Conservation (phyloP, 2,329 filamentous ascomycete species). For the Pestalotiopsis sp. region DNA sequence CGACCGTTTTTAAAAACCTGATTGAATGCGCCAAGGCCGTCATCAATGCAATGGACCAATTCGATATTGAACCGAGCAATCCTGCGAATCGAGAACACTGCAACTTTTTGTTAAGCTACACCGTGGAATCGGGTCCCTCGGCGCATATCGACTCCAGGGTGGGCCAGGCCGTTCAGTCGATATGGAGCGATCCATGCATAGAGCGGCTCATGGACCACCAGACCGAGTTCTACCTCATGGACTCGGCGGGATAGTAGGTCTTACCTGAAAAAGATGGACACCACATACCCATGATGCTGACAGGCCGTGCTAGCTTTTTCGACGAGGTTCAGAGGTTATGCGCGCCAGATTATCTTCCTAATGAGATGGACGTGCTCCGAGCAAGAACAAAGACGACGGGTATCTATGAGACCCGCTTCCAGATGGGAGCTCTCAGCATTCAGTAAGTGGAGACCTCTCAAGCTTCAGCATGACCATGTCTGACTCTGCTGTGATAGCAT, state of each 20-base stretch:
- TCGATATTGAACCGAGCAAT: conserved; percentile 78
- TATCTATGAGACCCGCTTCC: conserved; percentile 98
- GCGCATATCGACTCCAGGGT: conserved; percentile 80
- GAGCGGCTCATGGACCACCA: conserved; percentile 86
- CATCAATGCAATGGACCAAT: conserved; percentile 88
- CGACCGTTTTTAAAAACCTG: conserved; percentile 98
- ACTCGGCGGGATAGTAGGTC: conserved; percentile 90
- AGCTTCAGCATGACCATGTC: conserved; percentile 24
- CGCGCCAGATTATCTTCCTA: conserved; percentile 82
- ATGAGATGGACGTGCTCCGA: conserved; percentile 91
- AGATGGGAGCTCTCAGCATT: conserved; percentile 98
- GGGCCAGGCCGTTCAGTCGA: conserved; percentile 77
- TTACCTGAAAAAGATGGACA: neutral
- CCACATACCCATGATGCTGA: neutral
- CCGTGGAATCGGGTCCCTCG: conserved; percentile 87
- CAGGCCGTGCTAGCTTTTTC: conserved; percentile 73
- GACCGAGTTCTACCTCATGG: conserved; percentile 99
- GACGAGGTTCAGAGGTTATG: conserved; percentile 88
- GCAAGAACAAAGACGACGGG: conserved; percentile 97
- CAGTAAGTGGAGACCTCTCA: conserved; percentile 66
- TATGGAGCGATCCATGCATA: conserved; percentile 90
- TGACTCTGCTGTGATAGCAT: conserved; percentile 62
- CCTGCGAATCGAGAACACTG: conserved; percentile 74
- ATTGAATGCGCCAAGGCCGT: conserved; percentile 95
- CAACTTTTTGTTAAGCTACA: conserved; percentile 83